Base-by-base conservation (phyloP, 2,329 filamentous ascomycete genomes). In the Colletotrichum falcatum region DNA sequence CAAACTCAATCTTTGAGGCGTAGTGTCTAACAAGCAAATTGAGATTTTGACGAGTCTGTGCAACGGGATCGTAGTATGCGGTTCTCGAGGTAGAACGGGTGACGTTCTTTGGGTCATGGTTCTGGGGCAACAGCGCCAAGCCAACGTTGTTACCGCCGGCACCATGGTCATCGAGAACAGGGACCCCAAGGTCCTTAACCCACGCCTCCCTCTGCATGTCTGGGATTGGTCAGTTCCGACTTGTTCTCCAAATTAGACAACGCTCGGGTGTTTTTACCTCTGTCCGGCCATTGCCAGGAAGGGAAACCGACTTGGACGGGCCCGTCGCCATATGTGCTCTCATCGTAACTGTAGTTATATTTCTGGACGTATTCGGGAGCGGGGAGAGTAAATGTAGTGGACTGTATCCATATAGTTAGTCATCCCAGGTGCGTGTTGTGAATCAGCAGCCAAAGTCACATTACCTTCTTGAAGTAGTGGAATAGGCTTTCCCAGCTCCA, bases 401-500 rank as follows among this genome's bases (percentile, higher is more conserved):
- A 1, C 74, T 76, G 1, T 69, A 61, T 66, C 2, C 44, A 83
- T 81, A 37, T 76, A 78, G 0, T 68, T 48, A 3, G 74, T 76
- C 0, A 83, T 83, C 0, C 33, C 0, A 76, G 76, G 48, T 80
- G 78, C 2, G 66, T 12, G 5, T 39, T 18, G n/a, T n/a, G 16
- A 35, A 4, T 0, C 14, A 26, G 14, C 1, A 39, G n/a, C 9
- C 33, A 18, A 3, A 3, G 2, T 6, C 9, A 6, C 14, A 16
- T 18, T 23, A 82, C 79, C 74, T 83, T 82, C 33, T 82, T 83
- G 74, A 84, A 83, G 69, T 87, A 87, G 0, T 81, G 82, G 3
- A 81, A 78, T 37, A 89, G 74, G 2, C 76, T 74, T 1, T 83
- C 76, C 81, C 83, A 86, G 39, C 82, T 81, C 84, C 83, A 85